Percentiles rank a stretch among this genome's conserved stretches.
Evolutionary conservation across 1,284 basidiomycete species (phyloP).

Genomic region (Bjerkandera adusta): DNA sequence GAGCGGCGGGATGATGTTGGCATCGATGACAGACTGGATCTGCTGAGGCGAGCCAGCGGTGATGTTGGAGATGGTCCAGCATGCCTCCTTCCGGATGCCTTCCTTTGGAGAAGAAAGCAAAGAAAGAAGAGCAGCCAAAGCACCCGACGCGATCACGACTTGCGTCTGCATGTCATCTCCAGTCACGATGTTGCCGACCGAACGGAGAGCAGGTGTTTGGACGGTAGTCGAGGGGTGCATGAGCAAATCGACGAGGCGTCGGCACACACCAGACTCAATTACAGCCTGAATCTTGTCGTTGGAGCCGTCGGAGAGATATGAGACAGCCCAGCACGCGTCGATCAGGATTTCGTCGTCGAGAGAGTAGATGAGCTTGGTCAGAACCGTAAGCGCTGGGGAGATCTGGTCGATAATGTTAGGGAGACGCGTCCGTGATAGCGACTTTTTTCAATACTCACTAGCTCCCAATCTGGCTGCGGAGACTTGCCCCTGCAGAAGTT

Average conservation of each 20-base stretch:
- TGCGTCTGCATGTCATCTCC: slow-evolving; percentile 99
- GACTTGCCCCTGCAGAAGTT: slow-evolving; percentile 98
- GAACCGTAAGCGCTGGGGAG: slow-evolving; percentile 91
- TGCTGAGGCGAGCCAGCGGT: slow-evolving; percentile 96
- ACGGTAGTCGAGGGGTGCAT: slow-evolving; percentile 98
- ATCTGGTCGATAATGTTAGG: slow-evolving; percentile 57
- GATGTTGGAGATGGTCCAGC: slow-evolving; percentile 99
- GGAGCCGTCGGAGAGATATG: slow-evolving; percentile 97
- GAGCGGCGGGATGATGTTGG: slow-evolving; percentile 94
- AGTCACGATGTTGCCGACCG: slow-evolving; percentile 98
- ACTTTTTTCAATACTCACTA: slow-evolving; percentile 49
- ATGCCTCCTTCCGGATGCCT: slow-evolving; percentile 94
- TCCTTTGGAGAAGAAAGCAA: slow-evolving; percentile 95
- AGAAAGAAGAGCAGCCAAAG: slow-evolving; percentile 89
- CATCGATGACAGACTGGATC: slow-evolving; percentile 89
- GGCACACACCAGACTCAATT: slow-evolving; percentile 97
- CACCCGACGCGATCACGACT: slow-evolving; percentile 96
- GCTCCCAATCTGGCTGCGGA: slow-evolving; percentile 93
- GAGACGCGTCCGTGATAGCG: not conserved
- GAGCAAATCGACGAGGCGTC: slow-evolving; percentile 95
- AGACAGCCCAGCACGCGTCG: slow-evolving; percentile 99
- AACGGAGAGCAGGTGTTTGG: slow-evolving; percentile 97
- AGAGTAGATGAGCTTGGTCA: slow-evolving; percentile 99
- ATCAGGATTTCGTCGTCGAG: slow-evolving; percentile 99
- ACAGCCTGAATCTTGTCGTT: slow-evolving; percentile 99